Conservation (phyloP, 2,329 filamentous ascomycete species). For the Clathrospora elynae region DNA sequence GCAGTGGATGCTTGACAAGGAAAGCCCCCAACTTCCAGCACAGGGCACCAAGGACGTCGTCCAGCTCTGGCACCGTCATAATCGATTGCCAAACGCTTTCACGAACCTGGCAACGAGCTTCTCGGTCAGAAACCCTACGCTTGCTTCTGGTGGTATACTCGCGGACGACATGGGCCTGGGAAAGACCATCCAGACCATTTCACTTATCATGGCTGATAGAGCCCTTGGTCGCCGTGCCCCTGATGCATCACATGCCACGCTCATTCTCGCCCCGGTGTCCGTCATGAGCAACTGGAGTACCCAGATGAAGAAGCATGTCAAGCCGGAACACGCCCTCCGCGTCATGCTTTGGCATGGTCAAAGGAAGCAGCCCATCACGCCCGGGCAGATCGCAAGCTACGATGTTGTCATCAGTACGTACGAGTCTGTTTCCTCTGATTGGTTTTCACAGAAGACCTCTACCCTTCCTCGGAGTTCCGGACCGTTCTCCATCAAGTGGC, state of each 20-base stretch:
- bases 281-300: slow-evolving; percentile 92
- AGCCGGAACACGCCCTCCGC: slow-evolving; percentile 64
- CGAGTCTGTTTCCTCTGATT: slow-evolving; percentile 73
- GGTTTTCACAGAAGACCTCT: slow-evolving; percentile 54
- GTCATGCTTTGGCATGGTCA: slow-evolving; percentile 76
- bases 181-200: slow-evolving; percentile 86
- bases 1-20: slow-evolving; percentile 79
- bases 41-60: slow-evolving; percentile 65
- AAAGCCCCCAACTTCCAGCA: slow-evolving; percentile 69
- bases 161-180: slow-evolving; percentile 93
- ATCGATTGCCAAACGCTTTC: slow-evolving; percentile 53
- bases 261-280: slow-evolving; percentile 80
- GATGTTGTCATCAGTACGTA: slow-evolving; percentile 87
- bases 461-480: slow-evolving; percentile 36
- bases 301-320: slow-evolving; percentile 75
- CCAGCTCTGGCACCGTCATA: slow-evolving; percentile 74
- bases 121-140: slow-evolving; percentile 62
- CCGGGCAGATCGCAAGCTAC: slow-evolving; percentile 65
- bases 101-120: slow-evolving; percentile 75
- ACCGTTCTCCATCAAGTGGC: slow-evolving; percentile 72
- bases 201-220: slow-evolving; percentile 68
- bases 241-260: slow-evolving; percentile 60
- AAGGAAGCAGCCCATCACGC: slow-evolving; percentile 56
- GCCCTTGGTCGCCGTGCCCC: slow-evolving; percentile 27
- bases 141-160: slow-evolving; percentile 81